These are phyloP conservation scores for Pseudogymnoascus sp. DNA, from an alignment of 2,329 filamentous ascomycete genomes.

Conservation along the genomic window DNA sequence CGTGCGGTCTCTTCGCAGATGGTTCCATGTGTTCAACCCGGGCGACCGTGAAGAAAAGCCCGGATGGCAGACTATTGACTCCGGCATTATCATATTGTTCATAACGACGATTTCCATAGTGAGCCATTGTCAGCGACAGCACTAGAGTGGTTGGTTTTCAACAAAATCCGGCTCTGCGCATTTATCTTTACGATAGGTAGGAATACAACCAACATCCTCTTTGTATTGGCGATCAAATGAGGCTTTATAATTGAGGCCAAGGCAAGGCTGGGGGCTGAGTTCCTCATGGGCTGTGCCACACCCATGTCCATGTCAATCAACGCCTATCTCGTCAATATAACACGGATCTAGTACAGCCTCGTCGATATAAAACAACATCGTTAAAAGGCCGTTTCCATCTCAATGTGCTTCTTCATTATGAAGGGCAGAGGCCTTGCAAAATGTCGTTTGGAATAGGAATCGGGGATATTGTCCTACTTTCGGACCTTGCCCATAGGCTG, in stretches of 20 bases:
- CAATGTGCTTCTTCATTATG: background rate
- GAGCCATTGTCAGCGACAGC: background rate
- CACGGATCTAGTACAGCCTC: background rate
- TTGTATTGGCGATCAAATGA: background rate
- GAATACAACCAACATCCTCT: background rate
- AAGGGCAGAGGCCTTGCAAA: background rate
- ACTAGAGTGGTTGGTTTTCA: background rate
- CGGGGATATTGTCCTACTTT: constrained; percentile 9
- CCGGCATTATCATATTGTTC: background rate
- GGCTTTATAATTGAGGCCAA: background rate
- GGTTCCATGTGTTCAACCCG: background rate
- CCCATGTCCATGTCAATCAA: background rate
- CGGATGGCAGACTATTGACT: background rate
- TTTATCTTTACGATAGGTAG: background rate
- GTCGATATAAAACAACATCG: background rate
- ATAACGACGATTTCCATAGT: background rate
- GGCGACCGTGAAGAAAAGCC: background rate
- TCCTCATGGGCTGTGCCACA: background rate
- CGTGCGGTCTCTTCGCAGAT: background rate
- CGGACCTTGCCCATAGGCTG: background rate
- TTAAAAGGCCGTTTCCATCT: background rate
- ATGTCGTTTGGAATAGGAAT: constrained; percentile 11
- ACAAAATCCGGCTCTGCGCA: background rate
- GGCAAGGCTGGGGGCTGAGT: background rate
- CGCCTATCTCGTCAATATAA: background rate